These are phyloP conservation scores for Skeletonema tropicum DNA, from an alignment of 108 stramenopile species.

Conservation along the genomic window DNA sequence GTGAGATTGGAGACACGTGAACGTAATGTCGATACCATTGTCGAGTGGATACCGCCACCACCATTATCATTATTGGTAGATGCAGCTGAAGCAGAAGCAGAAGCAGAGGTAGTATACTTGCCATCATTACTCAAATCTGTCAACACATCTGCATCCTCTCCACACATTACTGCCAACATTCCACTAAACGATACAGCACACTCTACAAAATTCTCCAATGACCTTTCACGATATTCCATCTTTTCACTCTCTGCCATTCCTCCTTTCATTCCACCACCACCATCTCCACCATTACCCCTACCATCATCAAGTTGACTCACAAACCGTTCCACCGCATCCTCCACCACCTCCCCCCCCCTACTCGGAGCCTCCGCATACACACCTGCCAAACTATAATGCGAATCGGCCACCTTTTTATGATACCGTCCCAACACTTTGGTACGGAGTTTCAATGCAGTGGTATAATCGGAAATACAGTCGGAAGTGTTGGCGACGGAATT, in stretches of 20 bases:
- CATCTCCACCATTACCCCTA: not conserved
- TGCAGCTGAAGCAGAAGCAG: constrained; percentile 10
- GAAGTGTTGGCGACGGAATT: constrained; percentile 43
- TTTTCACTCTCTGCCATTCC: constrained; percentile 37
- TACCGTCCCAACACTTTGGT: constrained; percentile 28
- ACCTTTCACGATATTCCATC: constrained; percentile 47
- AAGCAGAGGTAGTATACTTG: constrained; percentile 3
- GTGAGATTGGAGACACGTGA: constrained; percentile 20
- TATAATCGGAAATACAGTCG: constrained; percentile 69
- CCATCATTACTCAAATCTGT: constrained; percentile 7
- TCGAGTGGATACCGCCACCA: constrained; percentile 15
- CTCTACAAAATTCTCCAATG: constrained; percentile 60
- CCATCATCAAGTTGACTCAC: constrained; percentile 18
- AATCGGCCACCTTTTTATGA: constrained; percentile 81
- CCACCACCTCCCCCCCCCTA: constrained; percentile 26
- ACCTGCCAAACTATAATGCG: constrained; percentile 64
- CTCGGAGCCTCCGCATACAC: constrained; percentile 56
- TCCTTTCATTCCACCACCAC: not conserved
- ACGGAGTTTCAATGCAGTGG: constrained; percentile 47
- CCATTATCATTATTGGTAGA: constrained; percentile 45
- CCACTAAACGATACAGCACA: constrained; percentile 69
- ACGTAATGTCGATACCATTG: constrained; percentile 23
- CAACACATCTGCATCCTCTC: constrained; percentile 55
- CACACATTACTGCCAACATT: constrained; percentile 63
- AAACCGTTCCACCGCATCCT: constrained; percentile 15